phyloP scores from a whole-genome alignment of 2,329 filamentous ascomycete species.

The Microdochium paspali region DNA sequence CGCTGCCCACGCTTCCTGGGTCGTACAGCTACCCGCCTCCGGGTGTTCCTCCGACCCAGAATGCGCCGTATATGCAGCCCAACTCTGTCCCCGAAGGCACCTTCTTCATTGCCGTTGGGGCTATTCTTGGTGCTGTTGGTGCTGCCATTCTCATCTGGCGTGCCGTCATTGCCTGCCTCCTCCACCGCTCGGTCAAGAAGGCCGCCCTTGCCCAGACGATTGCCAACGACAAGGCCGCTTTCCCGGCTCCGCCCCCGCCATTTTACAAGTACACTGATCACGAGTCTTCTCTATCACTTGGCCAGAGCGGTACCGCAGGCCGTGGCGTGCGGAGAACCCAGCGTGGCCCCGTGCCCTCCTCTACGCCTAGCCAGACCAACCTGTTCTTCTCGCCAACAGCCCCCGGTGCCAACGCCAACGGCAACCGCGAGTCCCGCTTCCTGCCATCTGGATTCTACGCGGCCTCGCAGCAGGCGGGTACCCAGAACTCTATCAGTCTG shows the following conservation, averaged over 20 bases:
- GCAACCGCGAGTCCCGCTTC: conserved; percentile 66
- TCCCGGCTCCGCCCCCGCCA: conserved; percentile 44
- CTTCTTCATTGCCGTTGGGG: conserved; percentile 90
- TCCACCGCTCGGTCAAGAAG: conserved; percentile 83
- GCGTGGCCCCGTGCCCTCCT: conserved; percentile 42
- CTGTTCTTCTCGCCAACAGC: conserved; percentile 96
- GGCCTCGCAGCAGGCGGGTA: conserved; percentile 39
- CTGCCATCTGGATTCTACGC: conserved; percentile 89
- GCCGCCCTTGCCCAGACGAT: conserved; percentile 68
- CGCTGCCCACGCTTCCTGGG: conserved; percentile 44
- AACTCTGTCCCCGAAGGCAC: conserved; percentile 83
- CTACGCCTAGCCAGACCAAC: conserved; percentile 54
- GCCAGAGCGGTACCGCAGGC: conserved; percentile 32
- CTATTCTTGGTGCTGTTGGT: conserved; percentile 74
- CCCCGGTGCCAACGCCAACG: conserved; percentile 41
- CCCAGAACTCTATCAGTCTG: conserved; percentile 47
- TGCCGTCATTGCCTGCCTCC: conserved; percentile 74
- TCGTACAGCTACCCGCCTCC: conserved; percentile 59
- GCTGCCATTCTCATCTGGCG: conserved; percentile 83
- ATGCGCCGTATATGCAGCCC: conserved; percentile 86
- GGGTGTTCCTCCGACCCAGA: conserved; percentile 69
- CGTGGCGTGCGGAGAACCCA: conserved; percentile 42
- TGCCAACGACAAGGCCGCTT: conserved; percentile 60
- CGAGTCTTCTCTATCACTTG: conserved; percentile 42
- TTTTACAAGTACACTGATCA: conserved; percentile 59